Evolutionary conservation across 192 early-diverging fungal species (phyloP), one percentile per base, ranked within the genome.

Genomic region (Linnemannia zychae): DNA sequence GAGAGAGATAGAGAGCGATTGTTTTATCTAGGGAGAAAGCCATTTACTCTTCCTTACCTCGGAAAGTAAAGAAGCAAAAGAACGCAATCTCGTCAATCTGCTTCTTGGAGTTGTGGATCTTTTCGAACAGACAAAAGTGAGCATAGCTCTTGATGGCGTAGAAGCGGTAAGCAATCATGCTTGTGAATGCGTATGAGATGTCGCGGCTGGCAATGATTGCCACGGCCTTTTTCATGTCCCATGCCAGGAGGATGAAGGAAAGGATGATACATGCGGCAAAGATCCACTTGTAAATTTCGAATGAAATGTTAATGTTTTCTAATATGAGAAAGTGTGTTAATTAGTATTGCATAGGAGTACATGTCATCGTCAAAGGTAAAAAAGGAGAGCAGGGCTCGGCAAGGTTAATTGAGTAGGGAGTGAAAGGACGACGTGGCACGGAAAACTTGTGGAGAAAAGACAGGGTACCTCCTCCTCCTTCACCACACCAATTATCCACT

Each of bases 1-100:
- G n/a, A n/a, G n/a, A n/a, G n/a, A n/a, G n/a, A n/a, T n/a, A n/a
- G n/a, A n/a, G n/a, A n/a, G n/a, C n/a, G n/a, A n/a, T n/a, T n/a
- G n/a, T n/a, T n/a, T n/a, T n/a, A n/a, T n/a, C n/a, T n/a, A n/a
- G n/a, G n/a, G n/a, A n/a, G n/a, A n/a, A n/a, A n/a, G n/a, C n/a
- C n/a, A n/a, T n/a, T n/a, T n/a, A n/a, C n/a, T n/a, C n/a, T n/a
- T n/a, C n/a, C n/a, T 68, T 88, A 93, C 95, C 94, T 87, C 94
- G 92, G 76, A 97, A 93, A 5, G 90, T 90, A 82, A 97, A 97
- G 84, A 95, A 97, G 13, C 95, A 94, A 82, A 91, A 96, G 72
- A 96, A 97, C 2, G 96, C 95, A 40, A 97, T 38, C 11, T 90
- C 80, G 67, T 97, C 96, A n/a, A 88, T 89, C 7, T 75, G 71